Base-by-base conservation (phyloP, 1,284 basidiomycete species). In the Ustilago tritici region DNA sequence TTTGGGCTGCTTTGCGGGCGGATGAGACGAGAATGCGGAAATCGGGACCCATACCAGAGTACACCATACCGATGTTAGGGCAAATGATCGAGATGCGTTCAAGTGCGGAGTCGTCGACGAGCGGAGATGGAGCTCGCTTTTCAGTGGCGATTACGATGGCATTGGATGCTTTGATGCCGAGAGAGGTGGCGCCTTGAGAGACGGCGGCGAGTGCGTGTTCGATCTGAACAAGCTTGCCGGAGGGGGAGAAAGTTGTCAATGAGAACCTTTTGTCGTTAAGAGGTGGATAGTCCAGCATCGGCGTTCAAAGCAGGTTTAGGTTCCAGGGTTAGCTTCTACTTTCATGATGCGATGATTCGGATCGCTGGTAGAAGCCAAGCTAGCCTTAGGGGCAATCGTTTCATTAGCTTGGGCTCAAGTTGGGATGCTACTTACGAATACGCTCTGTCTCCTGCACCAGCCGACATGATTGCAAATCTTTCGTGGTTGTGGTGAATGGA, bases 111-210 rank as follows among this genome's bases (percentile, higher is more conserved):
- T 98, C 95, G 89, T 99, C 97, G 77, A 99, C 94, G 73, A 99
- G 91, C 80, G 98, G 92, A 19, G 97, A 99, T 17, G 95, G 95
- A 10, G 95, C 91, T 88, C 98, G 98, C 91, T 99, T 99, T 89
- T 99, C 97, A 3, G 97, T 98, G 34, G 97, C 97, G 80, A 99
- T 95, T 74, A 99, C 97, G 82, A 99, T 95, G 61, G 97, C 97
- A 87, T 99, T 98, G 49, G 95, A 93, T 40, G 97, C 97, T 90
- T 99, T 99, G 88, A 99, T 98, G 69, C 97, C 97, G 56, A 99
- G 90, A 87, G 93, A 95, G 38, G 97, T 99, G 53, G 95, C 96
- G 58, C 97, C 97, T 58, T 81, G 77, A 2, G 74, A 75, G 80
- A 99, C 97, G 28, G 95, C 95, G 65, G 97, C 97, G 70, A 99